phyloP scores from a whole-genome alignment of 1,139 yeast species.

The Zygotorulaspora mrakii region DNA sequence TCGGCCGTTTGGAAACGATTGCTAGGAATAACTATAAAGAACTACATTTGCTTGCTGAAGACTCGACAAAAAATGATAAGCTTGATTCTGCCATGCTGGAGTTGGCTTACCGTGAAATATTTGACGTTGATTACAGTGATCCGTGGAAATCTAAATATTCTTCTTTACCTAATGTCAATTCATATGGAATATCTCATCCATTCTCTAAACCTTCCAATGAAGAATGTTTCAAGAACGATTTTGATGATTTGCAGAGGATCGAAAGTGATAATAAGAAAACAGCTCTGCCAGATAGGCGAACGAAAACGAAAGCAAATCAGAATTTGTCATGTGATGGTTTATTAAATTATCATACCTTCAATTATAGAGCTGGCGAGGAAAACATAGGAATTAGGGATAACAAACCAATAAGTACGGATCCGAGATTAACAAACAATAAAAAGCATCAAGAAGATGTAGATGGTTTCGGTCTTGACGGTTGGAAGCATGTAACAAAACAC shows the following conservation, averaged over 20 bases:
- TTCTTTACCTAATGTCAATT: conserved; percentile 2
- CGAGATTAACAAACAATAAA: conserved; percentile 66
- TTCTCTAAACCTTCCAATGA: conserved; percentile 32
- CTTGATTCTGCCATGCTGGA: conserved; percentile 67
- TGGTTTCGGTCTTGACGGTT: conserved; percentile 70
- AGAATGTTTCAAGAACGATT: conserved; percentile 34
- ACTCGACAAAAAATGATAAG: conserved; percentile 18
- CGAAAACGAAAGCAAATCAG: neutral
- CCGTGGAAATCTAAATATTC: conserved; percentile 43
- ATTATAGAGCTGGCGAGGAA: conserved; percentile 83
- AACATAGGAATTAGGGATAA: conserved; percentile 80
- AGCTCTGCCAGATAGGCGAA: conserved; percentile 24
- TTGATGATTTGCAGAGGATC: conserved; percentile 16
- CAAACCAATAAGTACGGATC: conserved; percentile 75
- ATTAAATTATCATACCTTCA: conserved; percentile 59
- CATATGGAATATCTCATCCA: conserved; percentile 6
- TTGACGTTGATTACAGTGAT: conserved; percentile 43
- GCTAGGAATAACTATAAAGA: conserved; percentile 43
- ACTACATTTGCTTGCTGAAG: conserved; percentile 19
- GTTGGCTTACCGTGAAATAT: conserved; percentile 63
- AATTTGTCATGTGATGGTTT: conserved; percentile 1
- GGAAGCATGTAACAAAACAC: conserved; percentile 42
- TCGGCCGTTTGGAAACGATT: conserved; percentile 53
- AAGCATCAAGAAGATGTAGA: conserved; percentile 67
- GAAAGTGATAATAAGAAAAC: conserved; percentile 10